phyloP scores from a whole-genome alignment of 2,329 filamentous ascomycete genomes.

The Trichophaea hybrida region DNA sequence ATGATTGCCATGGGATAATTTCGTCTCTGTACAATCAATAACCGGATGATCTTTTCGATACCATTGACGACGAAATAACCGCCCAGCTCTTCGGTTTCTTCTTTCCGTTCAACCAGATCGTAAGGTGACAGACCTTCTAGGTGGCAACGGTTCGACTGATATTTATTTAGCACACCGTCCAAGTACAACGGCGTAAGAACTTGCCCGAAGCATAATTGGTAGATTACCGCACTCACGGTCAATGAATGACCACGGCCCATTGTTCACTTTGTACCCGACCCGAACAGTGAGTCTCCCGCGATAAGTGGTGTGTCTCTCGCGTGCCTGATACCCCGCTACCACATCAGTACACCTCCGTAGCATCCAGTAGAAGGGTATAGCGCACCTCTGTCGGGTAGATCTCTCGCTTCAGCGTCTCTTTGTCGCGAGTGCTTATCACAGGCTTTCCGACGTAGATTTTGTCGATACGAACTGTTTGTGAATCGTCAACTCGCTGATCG shows the following conservation, averaged over 20 bases:
- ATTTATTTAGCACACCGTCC: neutral
- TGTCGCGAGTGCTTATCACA: slow-evolving; percentile 25
- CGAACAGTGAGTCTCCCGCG: slow-evolving; percentile 70
- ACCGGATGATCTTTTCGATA: slow-evolving; percentile 88
- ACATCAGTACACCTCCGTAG: neutral
- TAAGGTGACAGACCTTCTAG: slow-evolving; percentile 73
- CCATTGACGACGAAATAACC: slow-evolving; percentile 98
- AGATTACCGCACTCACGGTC: slow-evolving; percentile 75
- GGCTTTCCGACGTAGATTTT: slow-evolving; percentile 73
- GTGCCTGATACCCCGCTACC: slow-evolving; percentile 39
- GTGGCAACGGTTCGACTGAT: slow-evolving; percentile 74
- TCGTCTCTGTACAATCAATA: slow-evolving; percentile 75
- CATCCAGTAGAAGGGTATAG: neutral
- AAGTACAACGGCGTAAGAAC: slow-evolving; percentile 3
- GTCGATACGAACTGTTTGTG: slow-evolving; percentile 49
- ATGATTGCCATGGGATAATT: slow-evolving; percentile 94
- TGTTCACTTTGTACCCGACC: slow-evolving; percentile 75
- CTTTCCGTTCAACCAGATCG: slow-evolving; percentile 69
- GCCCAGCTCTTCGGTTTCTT: slow-evolving; percentile 90
- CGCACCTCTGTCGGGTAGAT: slow-evolving; percentile 64
- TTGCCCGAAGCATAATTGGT: slow-evolving; percentile 80
- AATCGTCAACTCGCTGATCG: neutral
- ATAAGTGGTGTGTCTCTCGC: slow-evolving; percentile 86
- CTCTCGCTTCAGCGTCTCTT: slow-evolving; percentile 58
- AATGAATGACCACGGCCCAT: slow-evolving; percentile 69